phyloP scores from a whole-genome alignment of 106 monocot species.

The Phalaenopsis aphrodite region DNA sequence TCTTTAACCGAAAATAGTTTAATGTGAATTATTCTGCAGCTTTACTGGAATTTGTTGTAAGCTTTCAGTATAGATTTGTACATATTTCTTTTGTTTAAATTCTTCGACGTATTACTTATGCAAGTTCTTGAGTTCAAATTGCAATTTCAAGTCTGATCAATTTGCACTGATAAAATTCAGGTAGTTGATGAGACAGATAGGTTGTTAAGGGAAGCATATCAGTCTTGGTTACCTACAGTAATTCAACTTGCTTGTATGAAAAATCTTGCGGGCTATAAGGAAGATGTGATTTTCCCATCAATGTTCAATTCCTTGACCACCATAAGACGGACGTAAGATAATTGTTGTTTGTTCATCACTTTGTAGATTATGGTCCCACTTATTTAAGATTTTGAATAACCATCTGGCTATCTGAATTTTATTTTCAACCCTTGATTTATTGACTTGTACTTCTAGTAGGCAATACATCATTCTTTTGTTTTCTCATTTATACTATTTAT shows the following conservation, averaged over 20 bases:
- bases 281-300: conserved; percentile 9
- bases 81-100: background rate
- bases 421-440: background rate
- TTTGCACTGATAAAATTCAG: conserved; percentile 28
- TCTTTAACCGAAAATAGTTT: background rate
- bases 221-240: conserved; percentile 85
- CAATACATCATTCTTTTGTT: background rate
- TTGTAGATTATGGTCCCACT: background rate
- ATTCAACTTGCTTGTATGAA: conserved; percentile 44
- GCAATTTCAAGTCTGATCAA: background rate
- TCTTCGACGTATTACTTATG: background rate
- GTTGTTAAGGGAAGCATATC: conserved; percentile 87
- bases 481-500: background rate
- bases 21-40: background rate
- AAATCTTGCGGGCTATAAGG: conserved; percentile 18
- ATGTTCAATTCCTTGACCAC: conserved; percentile 44
- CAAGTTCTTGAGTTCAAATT: background rate
- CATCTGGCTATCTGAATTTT: background rate
- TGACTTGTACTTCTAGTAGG: background rate
- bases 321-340: conserved; percentile 64
- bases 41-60: background rate
- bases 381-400: background rate
- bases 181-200: conserved; percentile 96
- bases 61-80: background rate
- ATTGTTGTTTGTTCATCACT: background rate